Conservation (phyloP, 345 rosid genomes). For the Erysimum cheiranthoides region DNA sequence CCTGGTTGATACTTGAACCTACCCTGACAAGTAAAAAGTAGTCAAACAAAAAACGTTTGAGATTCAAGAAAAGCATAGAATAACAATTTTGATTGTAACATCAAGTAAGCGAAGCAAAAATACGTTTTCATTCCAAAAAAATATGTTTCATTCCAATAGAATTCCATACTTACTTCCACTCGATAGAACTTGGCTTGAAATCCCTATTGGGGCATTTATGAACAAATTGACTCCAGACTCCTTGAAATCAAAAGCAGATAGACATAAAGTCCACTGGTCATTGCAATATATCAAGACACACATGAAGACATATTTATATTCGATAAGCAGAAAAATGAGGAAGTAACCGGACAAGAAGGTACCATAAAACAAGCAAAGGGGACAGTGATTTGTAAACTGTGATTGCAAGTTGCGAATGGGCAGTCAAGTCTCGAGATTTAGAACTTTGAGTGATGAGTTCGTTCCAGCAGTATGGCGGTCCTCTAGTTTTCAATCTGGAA, state of each 20-base stretch:
- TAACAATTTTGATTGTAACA: neutral
- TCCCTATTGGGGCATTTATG: slow-evolving; percentile 86
- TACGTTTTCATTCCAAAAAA: too few relatives aligned
- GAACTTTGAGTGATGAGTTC: slow-evolving; percentile 82
- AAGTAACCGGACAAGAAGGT: neutral
- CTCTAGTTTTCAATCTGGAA: slow-evolving; percentile 80
- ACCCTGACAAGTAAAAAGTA: slow-evolving; percentile 72
- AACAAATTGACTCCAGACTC: slow-evolving; percentile 91
- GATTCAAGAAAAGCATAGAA: slow-evolving; percentile 21
- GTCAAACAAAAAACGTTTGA: neutral
- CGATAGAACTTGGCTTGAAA: slow-evolving; percentile 83
- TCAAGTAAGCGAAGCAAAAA: neutral
- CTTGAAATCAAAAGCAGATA: slow-evolving; percentile 49
- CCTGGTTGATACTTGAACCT: slow-evolving; percentile 91
- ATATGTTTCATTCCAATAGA: slow-evolving; percentile 17
- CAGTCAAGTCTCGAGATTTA: slow-evolving; percentile 86
- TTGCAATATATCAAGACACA: slow-evolving; percentile 24
- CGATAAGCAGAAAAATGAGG: neutral
- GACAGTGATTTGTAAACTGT: slow-evolving; percentile 55
- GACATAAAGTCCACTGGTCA: slow-evolving; percentile 13
- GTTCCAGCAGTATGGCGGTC: slow-evolving; percentile 86
- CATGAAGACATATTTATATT: neutral
- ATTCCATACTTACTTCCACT: slow-evolving; percentile 76
- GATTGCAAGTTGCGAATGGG: slow-evolving; percentile 84
- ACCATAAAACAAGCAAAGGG: neutral